phyloP scores from a whole-genome alignment of 805 yeast species.

The Wickerhamomyces chaumierensis region DNA sequence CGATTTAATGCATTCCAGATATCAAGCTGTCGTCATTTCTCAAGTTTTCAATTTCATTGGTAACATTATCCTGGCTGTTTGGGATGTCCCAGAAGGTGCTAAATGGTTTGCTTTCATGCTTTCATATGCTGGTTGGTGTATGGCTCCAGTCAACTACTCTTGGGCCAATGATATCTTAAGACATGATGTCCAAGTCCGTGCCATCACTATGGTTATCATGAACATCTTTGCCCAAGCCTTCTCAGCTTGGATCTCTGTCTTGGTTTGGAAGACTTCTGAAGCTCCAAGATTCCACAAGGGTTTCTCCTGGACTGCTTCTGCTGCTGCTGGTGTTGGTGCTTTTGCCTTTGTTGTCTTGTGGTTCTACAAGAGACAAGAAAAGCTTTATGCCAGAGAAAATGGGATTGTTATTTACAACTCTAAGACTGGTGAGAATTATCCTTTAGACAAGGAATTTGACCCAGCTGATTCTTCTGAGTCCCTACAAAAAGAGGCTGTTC shows the following conservation, averaged over 20 bases:
- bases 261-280: conserved; percentile 29
- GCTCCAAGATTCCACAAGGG: conserved; percentile 47
- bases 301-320: conserved; percentile 28
- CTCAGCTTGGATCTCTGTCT: conserved; percentile 36
- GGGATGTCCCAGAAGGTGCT: conserved; percentile 40
- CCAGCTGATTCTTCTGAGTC: not conserved
- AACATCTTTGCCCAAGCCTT: conserved; percentile 35
- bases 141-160: conserved; percentile 47
- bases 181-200: conserved; percentile 39
- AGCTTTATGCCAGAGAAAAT: conserved; percentile 23
- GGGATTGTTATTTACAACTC: conserved; percentile 26
- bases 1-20: conserved; percentile 28
- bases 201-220: conserved; percentile 37
- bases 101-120: conserved; percentile 38
- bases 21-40: conserved; percentile 28
- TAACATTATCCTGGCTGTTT: conserved; percentile 35
- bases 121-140: conserved; percentile 29
- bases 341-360: conserved; percentile 21
- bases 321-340: conserved; percentile 20
- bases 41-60: conserved; percentile 37
- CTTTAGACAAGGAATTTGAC: not conserved
- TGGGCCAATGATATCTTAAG: conserved; percentile 51
- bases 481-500: not conserved
- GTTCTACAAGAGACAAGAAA: conserved; percentile 29
- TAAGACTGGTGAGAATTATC: conserved; percentile 10